phyloP scores from a whole-genome alignment of 495 filamentous ascomycete species.

The Hypoxylon intermedium region DNA sequence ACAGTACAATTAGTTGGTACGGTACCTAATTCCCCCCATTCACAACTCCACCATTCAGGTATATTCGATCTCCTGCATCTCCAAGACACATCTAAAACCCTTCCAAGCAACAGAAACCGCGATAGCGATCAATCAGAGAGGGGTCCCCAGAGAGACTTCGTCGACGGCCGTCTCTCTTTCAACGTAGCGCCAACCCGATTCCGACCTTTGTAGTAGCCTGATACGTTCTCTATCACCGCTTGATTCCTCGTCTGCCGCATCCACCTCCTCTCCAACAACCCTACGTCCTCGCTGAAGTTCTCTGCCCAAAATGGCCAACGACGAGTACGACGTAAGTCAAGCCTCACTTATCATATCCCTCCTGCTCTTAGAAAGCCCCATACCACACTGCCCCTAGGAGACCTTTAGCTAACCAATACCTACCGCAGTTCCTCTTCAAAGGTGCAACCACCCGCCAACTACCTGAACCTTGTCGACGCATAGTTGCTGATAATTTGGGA shows the following conservation, averaged over 20 bases:
- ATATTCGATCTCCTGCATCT: slow-evolving; percentile 31
- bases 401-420: slow-evolving; percentile 43
- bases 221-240: slow-evolving; percentile 7
- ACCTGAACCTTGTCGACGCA: slow-evolving; percentile 20
- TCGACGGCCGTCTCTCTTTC: not conserved
- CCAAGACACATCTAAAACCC: slow-evolving; percentile 32
- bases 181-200: slow-evolving; percentile 16
- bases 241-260: slow-evolving; percentile 4
- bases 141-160: slow-evolving; percentile 3
- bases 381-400: slow-evolving; percentile 22
- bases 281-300: slow-evolving; percentile 16
- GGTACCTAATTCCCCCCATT: slow-evolving; percentile 35
- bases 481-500: slow-evolving; percentile 46
- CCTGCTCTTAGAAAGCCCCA: slow-evolving; percentile 3
- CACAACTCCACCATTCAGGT: slow-evolving; percentile 26
- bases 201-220: slow-evolving; percentile 29
- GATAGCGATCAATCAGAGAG: slow-evolving; percentile 16
- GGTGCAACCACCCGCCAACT: slow-evolving; percentile 58
- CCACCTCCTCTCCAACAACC: slow-evolving; percentile 1
- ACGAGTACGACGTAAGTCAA: slow-evolving; percentile 99
- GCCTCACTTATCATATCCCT: slow-evolving; percentile 45
- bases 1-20: slow-evolving; percentile 13
- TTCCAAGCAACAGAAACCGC: slow-evolving; percentile 18
- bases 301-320: slow-evolving; percentile 85
- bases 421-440: slow-evolving; percentile 96